Evolutionary conservation across 208 protist genomes (phyloP).

Genomic region (Entamoeba invadens): DNA sequence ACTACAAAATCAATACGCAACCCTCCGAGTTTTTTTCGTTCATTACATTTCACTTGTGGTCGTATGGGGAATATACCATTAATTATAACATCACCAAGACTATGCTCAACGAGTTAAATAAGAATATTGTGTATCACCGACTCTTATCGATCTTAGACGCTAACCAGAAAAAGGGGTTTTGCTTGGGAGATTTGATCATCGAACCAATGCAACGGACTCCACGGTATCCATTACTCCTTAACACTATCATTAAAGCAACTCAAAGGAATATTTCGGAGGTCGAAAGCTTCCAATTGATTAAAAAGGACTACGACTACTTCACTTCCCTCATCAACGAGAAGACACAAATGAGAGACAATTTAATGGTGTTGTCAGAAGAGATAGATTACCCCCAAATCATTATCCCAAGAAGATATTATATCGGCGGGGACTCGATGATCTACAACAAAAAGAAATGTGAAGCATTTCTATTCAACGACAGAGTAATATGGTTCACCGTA

Average conservation of each 20-base stretch:
- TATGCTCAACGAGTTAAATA: neutral
- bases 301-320: neutral
- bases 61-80: neutral
- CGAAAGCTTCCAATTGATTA: neutral
- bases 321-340: neutral
- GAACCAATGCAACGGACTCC: neutral
- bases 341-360: neutral
- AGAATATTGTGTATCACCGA: neutral
- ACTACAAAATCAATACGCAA: neutral
- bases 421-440: neutral
- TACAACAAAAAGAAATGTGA: neutral
- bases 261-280: neutral
- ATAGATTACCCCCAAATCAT: neutral
- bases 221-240: neutral
- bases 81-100: neutral
- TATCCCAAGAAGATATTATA: neutral
- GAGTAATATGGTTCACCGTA: neutral
- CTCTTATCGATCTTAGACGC: neutral
- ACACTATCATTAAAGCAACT: neutral
- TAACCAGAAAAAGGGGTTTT: neutral
- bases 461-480: neutral
- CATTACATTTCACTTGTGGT: neutral
- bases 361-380: neutral
- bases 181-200: neutral
- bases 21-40: neutral